Evolutionary conservation across 2,329 filamentous ascomycete species (phyloP).

Genomic region (Fusarium dlaminii): DNA sequence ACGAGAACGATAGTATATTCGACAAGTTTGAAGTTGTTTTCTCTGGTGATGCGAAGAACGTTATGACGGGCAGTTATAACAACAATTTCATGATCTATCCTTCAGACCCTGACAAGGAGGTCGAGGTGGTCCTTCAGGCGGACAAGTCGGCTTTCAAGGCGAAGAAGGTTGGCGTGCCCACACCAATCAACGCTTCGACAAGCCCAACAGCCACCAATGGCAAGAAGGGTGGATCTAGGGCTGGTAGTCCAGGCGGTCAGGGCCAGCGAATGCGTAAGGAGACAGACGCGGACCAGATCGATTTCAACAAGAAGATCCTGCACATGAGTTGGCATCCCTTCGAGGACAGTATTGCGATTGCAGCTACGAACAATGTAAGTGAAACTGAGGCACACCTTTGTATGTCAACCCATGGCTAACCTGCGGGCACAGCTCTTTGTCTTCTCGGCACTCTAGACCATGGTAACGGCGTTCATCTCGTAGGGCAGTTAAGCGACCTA

Average conservation of each 20-base stretch:
- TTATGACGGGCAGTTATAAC: constrained; percentile 99
- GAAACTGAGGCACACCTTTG: background rate
- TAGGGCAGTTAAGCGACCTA: constrained; percentile 28
- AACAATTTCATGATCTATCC: constrained; percentile 99
- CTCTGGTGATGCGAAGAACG: constrained; percentile 96
- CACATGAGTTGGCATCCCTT: constrained; percentile 99
- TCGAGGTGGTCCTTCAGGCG: constrained; percentile 95
- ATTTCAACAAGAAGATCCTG: constrained; percentile 99
- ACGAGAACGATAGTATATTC: constrained; percentile 99
- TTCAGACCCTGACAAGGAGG: constrained; percentile 93
- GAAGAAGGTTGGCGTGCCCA: constrained; percentile 98
- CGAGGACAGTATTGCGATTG: constrained; percentile 99
- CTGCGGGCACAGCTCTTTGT: constrained; percentile 70
- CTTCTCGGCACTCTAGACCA: constrained; percentile 75
- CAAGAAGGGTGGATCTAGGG: constrained; percentile 90
- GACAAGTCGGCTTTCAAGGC: constrained; percentile 99
- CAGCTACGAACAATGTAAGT: constrained; percentile 98
- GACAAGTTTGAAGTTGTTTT: constrained; percentile 99
- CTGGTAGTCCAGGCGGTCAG: constrained; percentile 83
- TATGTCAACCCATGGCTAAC: constrained; percentile 37
- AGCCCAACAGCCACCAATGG: constrained; percentile 76
- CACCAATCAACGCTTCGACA: constrained; percentile 87
- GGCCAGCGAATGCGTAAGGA: constrained; percentile 98
- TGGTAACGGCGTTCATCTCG: constrained; percentile 40
- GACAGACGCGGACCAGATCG: constrained; percentile 98